Evolutionary conservation across 108 stramenopile species (phyloP).

Genomic region (Fragilariopsis cylindrus): DNA sequence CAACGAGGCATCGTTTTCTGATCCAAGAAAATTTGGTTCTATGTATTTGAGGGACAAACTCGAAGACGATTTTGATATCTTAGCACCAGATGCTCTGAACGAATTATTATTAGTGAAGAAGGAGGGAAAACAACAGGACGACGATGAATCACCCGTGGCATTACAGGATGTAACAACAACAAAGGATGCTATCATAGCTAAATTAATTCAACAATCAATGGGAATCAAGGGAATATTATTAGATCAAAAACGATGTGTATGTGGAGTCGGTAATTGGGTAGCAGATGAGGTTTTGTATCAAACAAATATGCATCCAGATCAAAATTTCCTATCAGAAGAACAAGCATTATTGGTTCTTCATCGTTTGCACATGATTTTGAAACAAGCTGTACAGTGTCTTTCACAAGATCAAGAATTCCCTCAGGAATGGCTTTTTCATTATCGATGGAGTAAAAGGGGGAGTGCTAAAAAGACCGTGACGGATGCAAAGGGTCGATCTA

Average conservation of each 20-base stretch:
- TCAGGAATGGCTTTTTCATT: conserved; percentile 69
- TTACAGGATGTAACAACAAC: background rate
- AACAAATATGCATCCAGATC: conserved; percentile 67
- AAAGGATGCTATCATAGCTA: conserved; percentile 16
- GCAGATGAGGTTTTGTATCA: conserved; percentile 80
- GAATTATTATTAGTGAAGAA: background rate
- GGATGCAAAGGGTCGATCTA: conserved; percentile 47
- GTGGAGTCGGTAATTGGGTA: conserved; percentile 79
- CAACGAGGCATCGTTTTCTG: conserved; percentile 57
- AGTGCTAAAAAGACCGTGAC: conserved; percentile 33
- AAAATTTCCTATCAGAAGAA: conserved; percentile 41
- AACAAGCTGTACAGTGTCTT: conserved; percentile 51
- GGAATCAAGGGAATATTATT: conserved; percentile 66
- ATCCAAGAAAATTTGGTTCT: conserved; percentile 73
- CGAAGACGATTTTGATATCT: conserved; percentile 14
- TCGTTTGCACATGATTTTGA: conserved; percentile 41
- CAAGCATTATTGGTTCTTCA: conserved; percentile 38
- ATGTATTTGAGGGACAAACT: conserved; percentile 32
- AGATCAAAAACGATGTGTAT: conserved; percentile 68
- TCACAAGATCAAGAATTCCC: conserved; percentile 51
- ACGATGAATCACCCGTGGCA: background rate
- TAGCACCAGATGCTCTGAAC: conserved; percentile 37
- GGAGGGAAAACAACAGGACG: background rate
- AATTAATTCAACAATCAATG: conserved; percentile 43
- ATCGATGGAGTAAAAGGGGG: conserved; percentile 58